These are phyloP conservation scores for Epichloe hybrida DNA, from an alignment of 2,329 filamentous ascomycete genomes.

Conservation along the genomic window DNA sequence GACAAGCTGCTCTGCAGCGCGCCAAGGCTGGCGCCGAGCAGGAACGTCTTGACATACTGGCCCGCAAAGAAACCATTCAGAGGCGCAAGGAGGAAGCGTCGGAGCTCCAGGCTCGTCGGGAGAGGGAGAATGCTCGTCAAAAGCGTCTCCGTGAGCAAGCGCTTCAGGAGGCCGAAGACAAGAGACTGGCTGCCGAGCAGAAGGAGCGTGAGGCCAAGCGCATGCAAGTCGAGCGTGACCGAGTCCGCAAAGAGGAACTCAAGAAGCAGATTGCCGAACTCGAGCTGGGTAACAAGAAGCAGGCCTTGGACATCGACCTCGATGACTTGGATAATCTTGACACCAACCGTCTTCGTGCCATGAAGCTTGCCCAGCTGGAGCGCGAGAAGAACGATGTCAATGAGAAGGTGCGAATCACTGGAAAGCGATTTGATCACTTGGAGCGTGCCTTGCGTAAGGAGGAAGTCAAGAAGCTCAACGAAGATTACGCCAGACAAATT, in stretches of 20 bases:
- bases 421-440: slow-evolving; percentile 91
- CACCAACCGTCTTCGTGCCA: slow-evolving; percentile 75
- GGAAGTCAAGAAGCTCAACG: slow-evolving; percentile 79
- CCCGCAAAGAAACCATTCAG: slow-evolving; percentile 80
- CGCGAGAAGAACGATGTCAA: slow-evolving; percentile 95
- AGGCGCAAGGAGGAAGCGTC: slow-evolving; percentile 93
- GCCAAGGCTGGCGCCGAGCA: slow-evolving; percentile 81
- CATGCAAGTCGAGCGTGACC: slow-evolving; percentile 73
- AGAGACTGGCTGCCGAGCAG: slow-evolving; percentile 83
- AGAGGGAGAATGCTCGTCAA: slow-evolving; percentile 82
- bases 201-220: slow-evolving; percentile 80
- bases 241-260: slow-evolving; percentile 83
- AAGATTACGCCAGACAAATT: slow-evolving; percentile 75
- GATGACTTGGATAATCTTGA: slow-evolving; percentile 78
- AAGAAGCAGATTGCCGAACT: slow-evolving; percentile 87
- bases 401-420: slow-evolving; percentile 79
- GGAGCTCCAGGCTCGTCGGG: slow-evolving; percentile 72
- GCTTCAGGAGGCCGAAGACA: slow-evolving; percentile 77
- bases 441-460: slow-evolving; percentile 95
- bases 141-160: slow-evolving; percentile 80
- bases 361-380: slow-evolving; percentile 92
- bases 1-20: slow-evolving; percentile 65
- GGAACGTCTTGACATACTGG: slow-evolving; percentile 75
- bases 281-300: slow-evolving; percentile 64
- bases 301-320: slow-evolving; percentile 54